Base-by-base conservation (phyloP, 805 yeast species). In the Candida anglica region DNA sequence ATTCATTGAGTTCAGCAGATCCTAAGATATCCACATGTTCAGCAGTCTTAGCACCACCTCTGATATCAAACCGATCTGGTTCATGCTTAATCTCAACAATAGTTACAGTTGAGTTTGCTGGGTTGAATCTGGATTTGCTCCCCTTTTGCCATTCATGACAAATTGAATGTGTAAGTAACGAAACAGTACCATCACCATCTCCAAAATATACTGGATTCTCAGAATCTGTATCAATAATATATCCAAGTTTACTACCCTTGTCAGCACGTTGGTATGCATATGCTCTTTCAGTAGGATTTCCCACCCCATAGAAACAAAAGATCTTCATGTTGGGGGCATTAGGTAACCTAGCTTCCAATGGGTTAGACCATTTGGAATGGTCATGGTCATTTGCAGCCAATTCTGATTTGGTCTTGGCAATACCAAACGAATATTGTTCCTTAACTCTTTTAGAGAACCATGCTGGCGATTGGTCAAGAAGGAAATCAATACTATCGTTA, bases 11-110 rank as follows among this genome's bases (percentile, higher is more conserved):
- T 52, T 83, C 95, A 1, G 97, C 86, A 42, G 95, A 79, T 2
- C 98, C 98, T 30, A 93, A 67, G 30, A 93, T 89, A 54, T 93
- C 98, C 19, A 93, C 98, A 58, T 93, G 98, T 50, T 93, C 98
- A 1, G 98, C 97, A 1, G 97, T 91, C 54, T 84, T 85, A 8
- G 96, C 94, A 10, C 98, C 98, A 17, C 98, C 98, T 44, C 98
- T 74, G 21, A 93, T 85, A 62, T 93, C 98, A 49, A 85, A 88
- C 44, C 86, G 66, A 51, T 86, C 95, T 0, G 98, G 98, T 53
- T 89, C 94, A 51, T 93, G 96, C 48, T 76, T 74, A 66, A 93
- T 82, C 60, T 93, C 98, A 10, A 91, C 96, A 31, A 88, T 71
- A 15, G 77, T 89, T 15, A 91, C 94, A 14, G 67, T 50, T 2